Evolutionary conservation across 2,329 filamentous ascomycete genomes (phyloP).

Genomic region (Phialophora macrospora): DNA sequence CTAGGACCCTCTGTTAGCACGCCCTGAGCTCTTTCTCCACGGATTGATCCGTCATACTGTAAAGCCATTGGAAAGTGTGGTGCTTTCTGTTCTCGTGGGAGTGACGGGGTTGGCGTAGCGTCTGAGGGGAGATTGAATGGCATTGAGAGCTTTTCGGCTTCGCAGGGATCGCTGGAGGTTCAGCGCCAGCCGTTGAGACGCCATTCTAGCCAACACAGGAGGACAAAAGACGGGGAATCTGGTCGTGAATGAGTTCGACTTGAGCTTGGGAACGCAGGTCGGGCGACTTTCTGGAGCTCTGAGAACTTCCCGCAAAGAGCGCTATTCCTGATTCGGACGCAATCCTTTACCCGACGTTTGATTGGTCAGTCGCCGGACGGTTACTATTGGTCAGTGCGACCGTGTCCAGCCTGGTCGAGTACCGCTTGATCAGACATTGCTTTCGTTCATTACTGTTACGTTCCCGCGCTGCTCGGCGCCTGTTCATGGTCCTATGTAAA

Average conservation of each 20-base stretch:
- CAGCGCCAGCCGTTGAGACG: conserved; percentile 94
- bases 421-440: neutral
- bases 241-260: conserved; percentile 17
- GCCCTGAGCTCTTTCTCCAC: neutral
- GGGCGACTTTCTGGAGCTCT: conserved; percentile 23
- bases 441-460: neutral
- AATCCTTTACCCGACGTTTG: conserved; percentile 21
- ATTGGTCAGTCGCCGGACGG: conserved; percentile 19
- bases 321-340: conserved; percentile 26
- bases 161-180: conserved; percentile 90
- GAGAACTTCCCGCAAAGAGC: conserved; percentile 16
- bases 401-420: neutral
- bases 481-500: conserved; percentile 23
- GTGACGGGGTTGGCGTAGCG: conserved; percentile 85
- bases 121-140: conserved; percentile 76
- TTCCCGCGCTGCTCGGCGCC: neutral
- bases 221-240: conserved; percentile 15
- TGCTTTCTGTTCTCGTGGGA: conserved; percentile 88
- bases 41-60: conserved; percentile 65
- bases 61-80: conserved; percentile 95
- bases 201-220: conserved; percentile 62
- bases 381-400: too few relatives aligned
- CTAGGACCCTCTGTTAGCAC: conserved; percentile 55
- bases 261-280: conserved; percentile 28
- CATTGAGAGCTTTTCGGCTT: conserved; percentile 81